These are phyloP conservation scores for Umbelopsis sp. DNA, from an alignment of 192 early-diverging fungal genomes.

Conservation along the genomic window DNA sequence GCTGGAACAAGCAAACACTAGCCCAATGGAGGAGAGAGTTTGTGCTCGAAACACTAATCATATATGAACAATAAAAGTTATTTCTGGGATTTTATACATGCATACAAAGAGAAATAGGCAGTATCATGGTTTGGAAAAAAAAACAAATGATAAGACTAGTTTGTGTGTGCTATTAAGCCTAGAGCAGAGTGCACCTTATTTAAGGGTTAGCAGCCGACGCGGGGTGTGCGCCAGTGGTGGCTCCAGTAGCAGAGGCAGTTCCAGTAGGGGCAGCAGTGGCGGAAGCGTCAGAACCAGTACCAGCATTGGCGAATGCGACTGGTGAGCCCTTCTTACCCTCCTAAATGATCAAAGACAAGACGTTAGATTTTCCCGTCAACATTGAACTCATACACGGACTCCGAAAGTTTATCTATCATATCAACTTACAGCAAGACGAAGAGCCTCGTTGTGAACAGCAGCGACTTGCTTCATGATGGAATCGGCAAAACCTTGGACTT, in stretches of 20 bases:
- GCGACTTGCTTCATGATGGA: constrained; percentile 46
- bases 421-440: constrained; percentile 44
- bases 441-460: constrained; percentile 53
- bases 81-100: too few relatives aligned
- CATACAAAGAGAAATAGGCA: too few relatives aligned
- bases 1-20: too few relatives aligned
- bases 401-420: too few relatives aligned
- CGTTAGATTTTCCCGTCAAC: background rate
- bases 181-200: too few relatives aligned
- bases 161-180: too few relatives aligned
- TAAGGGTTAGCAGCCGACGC: background rate
- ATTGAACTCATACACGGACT: too few relatives aligned
- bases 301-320: background rate
- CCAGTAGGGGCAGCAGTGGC: background rate
- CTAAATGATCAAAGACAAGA: background rate
- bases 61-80: too few relatives aligned
- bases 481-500: constrained; percentile 39
- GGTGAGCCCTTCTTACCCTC: constrained; percentile 17
- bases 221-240: background rate
- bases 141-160: too few relatives aligned
- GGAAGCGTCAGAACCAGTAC: background rate
- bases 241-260: background rate
- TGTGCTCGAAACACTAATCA: too few relatives aligned
- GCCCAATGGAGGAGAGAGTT: too few relatives aligned
- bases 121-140: too few relatives aligned